Percentiles rank a stretch among this genome's conserved stretches.
These are phyloP conservation scores for Globisporangium megalacanthum DNA, from an alignment of 352 stramenopile genomes.

Conservation along the genomic window DNA sequence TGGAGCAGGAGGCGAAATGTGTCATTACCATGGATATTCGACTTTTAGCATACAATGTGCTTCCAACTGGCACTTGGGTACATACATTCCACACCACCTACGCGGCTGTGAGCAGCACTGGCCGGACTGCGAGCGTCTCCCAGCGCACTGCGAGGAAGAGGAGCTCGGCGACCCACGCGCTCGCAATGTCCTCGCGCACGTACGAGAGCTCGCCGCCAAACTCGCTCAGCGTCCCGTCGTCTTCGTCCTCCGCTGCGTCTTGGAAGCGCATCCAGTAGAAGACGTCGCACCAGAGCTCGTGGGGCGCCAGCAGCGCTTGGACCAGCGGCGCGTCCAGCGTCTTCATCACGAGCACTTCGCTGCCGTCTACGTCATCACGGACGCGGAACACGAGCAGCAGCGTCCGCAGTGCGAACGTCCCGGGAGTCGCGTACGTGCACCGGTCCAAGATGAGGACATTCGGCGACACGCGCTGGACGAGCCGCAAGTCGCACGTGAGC, in stretches of 20 bases:
- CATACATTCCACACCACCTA: background rate
- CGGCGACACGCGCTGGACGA: conserved; percentile 37
- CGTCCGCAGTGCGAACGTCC: conserved; percentile 28
- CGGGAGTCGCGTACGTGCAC: conserved; percentile 21
- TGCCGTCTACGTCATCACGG: conserved; percentile 15
- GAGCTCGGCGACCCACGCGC: conserved; percentile 45
- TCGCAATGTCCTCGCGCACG: conserved; percentile 37
- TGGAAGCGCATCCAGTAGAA: conserved; percentile 63
- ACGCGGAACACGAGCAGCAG: conserved; percentile 39
- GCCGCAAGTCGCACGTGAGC: conserved; percentile 32
- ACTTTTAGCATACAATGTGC: no score
- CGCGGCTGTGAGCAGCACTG: conserved; percentile 32
- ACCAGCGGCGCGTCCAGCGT: conserved; percentile 49
- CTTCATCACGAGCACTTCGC: conserved; percentile 46
- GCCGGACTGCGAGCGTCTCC: conserved; percentile 40
- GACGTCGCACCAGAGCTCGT: conserved; percentile 58
- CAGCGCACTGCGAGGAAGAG: conserved; percentile 56
- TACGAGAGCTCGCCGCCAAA: conserved; percentile 55
- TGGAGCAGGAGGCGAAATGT: no score
- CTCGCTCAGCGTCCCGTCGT: conserved; percentile 12
- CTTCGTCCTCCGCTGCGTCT: conserved; percentile 2
- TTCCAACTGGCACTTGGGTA: no score
- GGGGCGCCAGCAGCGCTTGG: conserved; percentile 27
- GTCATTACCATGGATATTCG: no score
- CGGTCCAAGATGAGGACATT: conserved; percentile 46